phyloP scores from a whole-genome alignment of 2,329 filamentous ascomycete species.

The Alternaria solani region DNA sequence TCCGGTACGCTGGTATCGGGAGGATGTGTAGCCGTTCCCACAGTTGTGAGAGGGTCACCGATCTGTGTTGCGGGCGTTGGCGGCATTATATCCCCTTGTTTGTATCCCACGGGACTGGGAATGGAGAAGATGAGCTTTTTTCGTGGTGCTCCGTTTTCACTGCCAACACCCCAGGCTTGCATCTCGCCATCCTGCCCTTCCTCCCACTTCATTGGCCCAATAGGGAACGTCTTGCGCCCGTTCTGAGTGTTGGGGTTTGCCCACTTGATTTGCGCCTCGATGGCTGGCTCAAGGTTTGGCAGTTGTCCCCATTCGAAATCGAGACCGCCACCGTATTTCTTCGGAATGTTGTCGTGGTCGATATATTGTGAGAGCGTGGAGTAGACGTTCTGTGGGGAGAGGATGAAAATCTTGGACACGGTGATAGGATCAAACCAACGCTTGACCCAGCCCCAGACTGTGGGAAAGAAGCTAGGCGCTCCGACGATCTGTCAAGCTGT shows the following conservation, averaged over 20 bases:
- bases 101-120: constrained; percentile 40
- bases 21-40: constrained; percentile 50
- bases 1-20: constrained; percentile 30
- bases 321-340: constrained; percentile 85
- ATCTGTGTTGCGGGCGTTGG: constrained; percentile 37
- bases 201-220: constrained; percentile 59
- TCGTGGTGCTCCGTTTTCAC: constrained; percentile 52
- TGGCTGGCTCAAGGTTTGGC: constrained; percentile 71
- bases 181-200: constrained; percentile 53
- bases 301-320: constrained; percentile 82
- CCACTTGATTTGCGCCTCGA: constrained; percentile 55
- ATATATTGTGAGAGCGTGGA: constrained; percentile 83
- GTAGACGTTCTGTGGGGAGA: constrained; percentile 75
- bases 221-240: constrained; percentile 54
- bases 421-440: constrained; percentile 92
- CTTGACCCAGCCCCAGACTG: constrained; percentile 94
- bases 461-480: constrained; percentile 88
- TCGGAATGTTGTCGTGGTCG: constrained; percentile 82
- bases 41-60: constrained; percentile 40
- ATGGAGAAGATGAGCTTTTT: constrained; percentile 52
- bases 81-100: constrained; percentile 32
- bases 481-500: constrained; percentile 72
- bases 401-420: constrained; percentile 90
- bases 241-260: constrained; percentile 41
- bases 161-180: constrained; percentile 57